Evolutionary conservation across 805 yeast species (phyloP), one percentile per base, ranked within the genome.

Genomic region (Blastobotrys chiropterorum): DNA sequence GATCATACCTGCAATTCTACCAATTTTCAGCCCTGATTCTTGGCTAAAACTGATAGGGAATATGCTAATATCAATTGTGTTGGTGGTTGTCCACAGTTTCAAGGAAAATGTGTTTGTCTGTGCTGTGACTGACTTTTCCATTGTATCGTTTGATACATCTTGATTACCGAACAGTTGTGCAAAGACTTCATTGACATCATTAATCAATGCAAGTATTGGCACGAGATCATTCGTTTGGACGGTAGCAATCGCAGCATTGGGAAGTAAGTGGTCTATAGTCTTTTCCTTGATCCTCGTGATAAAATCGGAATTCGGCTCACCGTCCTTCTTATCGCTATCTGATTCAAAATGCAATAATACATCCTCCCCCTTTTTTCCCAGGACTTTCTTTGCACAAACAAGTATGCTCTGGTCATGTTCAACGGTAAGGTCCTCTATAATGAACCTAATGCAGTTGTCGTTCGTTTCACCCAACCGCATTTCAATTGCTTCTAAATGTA

Each of bases 51-150:
- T 44, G 13, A 30, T 30, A 16, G 47, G 47, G 11, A 44, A 34
- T 11, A 44, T 26, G 17, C 38, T 20, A 3, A 30, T 13, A 30
- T 44, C 19, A 3, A 40, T 40, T 3, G 3, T 40, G 16, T 16
- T 16, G 16, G 17, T 2, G 14, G 14, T 20, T 17, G 39, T 44
- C 38, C 26, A n/a, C 14, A 44, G 16, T 11, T 20, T 34, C 6
- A 20, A n/a, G 21, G 15, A 14, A 20, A 44, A 44, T 16, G 39
- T 22, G 16, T 44, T 44, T 22, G 47, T 44, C 39, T 44, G 47
- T 7, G 17, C 20, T 44, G 21, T 16, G 15, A 44, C 19, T n/a
- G 43, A 8, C 3, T 30, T 26, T 44, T 26, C 8, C 34, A 6
- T 26, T 6, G 5, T 26, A 6, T 5, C 11, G 5, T 5, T 26